Evolutionary conservation across 2,329 filamentous ascomycete species (phyloP), one percentile per base, ranked within the genome.

Genomic region (Calonectria henricotiae): DNA sequence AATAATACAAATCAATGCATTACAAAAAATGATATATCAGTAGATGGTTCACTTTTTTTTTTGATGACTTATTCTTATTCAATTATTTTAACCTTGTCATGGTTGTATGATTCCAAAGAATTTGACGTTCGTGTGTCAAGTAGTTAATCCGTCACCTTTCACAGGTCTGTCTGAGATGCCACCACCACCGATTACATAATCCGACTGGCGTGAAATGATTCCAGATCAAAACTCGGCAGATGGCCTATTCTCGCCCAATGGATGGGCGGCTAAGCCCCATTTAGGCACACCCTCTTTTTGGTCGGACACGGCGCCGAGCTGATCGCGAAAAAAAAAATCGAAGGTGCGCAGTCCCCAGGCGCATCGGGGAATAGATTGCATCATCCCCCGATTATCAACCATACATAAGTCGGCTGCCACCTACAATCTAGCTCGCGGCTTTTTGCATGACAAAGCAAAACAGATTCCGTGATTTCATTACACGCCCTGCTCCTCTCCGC

Each of bases 401-500:
- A 49, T 60, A 23, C 51, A 27, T 46, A 63, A 37, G 35, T 65
- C 62, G 23, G 49, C 44, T 32, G 60, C 58, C 68, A 47, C 20
- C 27, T 17, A 46, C 65, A 20, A 39, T 37, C 63, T 30, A 60
- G 20, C 47, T 41, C 23, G 62, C 44, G 46, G 20, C 20, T 55
- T 58, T 46, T 51, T 65, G 62, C 63, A 69, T 75, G 65, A 75
- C 74, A 75, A 75, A 75, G 71, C 74, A 74, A 15, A 13, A 39
- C 46, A 51, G 27, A 30, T 30, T 30, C 20, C 17, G n/a, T 41
- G 30, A 35, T 55, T 60, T 37, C 46, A 39, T 44, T 41, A 17
- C 27, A 54, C n/a, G 23, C 46, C 32, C 25, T 51, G 20, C 25
- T 23, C 44, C 15, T 9, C 30, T 37, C 43, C 61, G 43, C 32